A percentile compares a stretch with the other conserved stretches of the same genome.
Evolutionary conservation across 2,329 filamentous ascomycete genomes (phyloP).

Genomic region (Podosphaera aphanis): DNA sequence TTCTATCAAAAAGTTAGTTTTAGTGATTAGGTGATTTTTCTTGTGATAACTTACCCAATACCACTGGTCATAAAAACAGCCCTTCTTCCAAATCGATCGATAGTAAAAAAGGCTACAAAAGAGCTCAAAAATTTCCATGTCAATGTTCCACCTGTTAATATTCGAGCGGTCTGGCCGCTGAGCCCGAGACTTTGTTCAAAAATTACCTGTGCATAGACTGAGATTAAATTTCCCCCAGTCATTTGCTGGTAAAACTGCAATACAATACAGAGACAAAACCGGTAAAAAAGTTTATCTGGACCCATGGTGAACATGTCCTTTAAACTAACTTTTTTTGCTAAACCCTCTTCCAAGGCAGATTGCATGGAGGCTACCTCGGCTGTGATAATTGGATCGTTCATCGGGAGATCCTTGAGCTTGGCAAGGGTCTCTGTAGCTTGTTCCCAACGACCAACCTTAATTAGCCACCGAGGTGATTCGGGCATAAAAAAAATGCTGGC

Average conservation of each 20-base stretch:
- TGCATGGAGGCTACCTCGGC: constrained; percentile 41
- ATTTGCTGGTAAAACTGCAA: constrained; percentile 53
- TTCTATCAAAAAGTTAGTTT: constrained; percentile 9
- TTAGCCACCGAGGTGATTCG: constrained; percentile 26
- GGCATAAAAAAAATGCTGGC: constrained; percentile 7
- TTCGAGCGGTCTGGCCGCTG: constrained; percentile 24
- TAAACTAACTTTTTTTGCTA: constrained; percentile 35
- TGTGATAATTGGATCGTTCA: constrained; percentile 35
- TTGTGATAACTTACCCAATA: constrained; percentile 16
- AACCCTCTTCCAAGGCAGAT: background rate
- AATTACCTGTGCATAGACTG: constrained; percentile 51
- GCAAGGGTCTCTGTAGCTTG: constrained; percentile 32
- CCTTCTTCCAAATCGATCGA: constrained; percentile 43
- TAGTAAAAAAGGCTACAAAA: constrained; percentile 25
- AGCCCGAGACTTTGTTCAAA: constrained; percentile 24
- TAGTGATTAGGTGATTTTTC: background rate
- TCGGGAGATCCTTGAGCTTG: constrained; percentile 32
- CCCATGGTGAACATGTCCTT: constrained; percentile 47
- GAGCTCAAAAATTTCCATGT: constrained; percentile 32
- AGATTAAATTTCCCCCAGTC: constrained; percentile 51
- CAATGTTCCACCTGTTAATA: constrained; percentile 23
- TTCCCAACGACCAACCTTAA: constrained; percentile 28
- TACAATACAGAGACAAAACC: constrained; percentile 42
- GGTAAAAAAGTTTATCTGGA: constrained; percentile 40
- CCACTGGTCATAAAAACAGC: constrained; percentile 27